Evolutionary conservation across 2,329 filamentous ascomycete species (phyloP), one percentile per base, ranked within the genome.

Genomic region (Xylaria hypoxylon): DNA sequence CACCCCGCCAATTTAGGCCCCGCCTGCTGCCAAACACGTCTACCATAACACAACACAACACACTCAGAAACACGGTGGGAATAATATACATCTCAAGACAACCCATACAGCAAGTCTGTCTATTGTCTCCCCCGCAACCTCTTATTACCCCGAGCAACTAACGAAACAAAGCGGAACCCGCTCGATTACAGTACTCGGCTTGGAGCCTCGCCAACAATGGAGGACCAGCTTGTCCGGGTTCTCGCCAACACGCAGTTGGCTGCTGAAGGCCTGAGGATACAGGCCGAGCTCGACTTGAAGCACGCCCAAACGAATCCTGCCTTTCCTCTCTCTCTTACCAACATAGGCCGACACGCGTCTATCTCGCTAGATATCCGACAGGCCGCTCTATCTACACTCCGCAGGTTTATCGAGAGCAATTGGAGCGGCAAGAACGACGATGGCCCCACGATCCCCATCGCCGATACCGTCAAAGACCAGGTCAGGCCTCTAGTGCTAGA

Each of bases 161-260:
- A 50, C 40, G 22, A 44, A 52, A 4, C 24, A 19, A 19, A 59
- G 47, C 58, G 58, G 42, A 57, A 13, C 26, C 45, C 28, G 55
- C 31, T 8, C 51, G 38, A 51, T 8, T n/a, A 38, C 22, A 55
- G 35, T 24, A 50, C 47, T 42, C 33, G 48, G 64, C 40, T 45
- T 67, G 53, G 57, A 65, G 56, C 55, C 40, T 55, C 57, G 48
- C 58, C 70, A 45, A 72, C 60, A 22, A 97, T 97, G 94, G 94
- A 97, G 87, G 91, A 96, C 82, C 90, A 97, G 84, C 89, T 99
- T 80, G 90, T 96, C 74, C 90, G 90, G 80, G 87, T 98, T 79
- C 90, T 99, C 71, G 89, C 91, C 75, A 93, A 94, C 80, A 97
- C 94, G 56, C 93, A 97, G 82, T 90, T 90, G 70, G 76, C 92